Percentiles rank a stretch among this genome's conserved stretches.
These are phyloP conservation scores for Aureobasidium pullulans DNA, from an alignment of 2,329 filamentous ascomycete genomes.

Conservation along the genomic window DNA sequence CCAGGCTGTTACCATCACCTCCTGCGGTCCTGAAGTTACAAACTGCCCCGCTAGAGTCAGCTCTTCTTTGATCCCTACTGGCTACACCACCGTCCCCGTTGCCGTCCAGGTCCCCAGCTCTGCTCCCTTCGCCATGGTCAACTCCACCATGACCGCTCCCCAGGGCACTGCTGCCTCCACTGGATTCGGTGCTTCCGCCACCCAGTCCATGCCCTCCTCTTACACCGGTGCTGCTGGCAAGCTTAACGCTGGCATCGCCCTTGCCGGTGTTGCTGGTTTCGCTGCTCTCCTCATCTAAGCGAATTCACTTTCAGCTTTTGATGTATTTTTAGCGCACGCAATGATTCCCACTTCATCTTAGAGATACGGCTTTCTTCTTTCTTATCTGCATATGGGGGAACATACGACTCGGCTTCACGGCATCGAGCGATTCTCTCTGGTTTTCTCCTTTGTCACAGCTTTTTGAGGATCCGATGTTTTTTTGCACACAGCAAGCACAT, in stretches of 20 bases:
- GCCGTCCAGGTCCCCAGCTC: not conserved
- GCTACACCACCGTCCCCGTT: constrained; percentile 10
- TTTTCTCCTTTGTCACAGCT: not conserved
- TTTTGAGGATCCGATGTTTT: not conserved
- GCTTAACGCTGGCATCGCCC: constrained; percentile 16
- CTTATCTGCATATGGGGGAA: not conserved
- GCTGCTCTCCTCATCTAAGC: constrained; percentile 19
- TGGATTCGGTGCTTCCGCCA: constrained; percentile 14
- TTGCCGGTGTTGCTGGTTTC: constrained; percentile 18
- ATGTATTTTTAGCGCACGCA: constrained; percentile 1
- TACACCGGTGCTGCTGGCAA: constrained; percentile 18
- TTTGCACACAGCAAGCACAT: constrained; percentile 3
- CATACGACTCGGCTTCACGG: not conserved
- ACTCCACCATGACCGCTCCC: constrained; percentile 6
- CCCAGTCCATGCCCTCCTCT: not conserved
- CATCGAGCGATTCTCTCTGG: not conserved
- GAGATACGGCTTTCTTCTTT: not conserved
- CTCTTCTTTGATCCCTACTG: not conserved
- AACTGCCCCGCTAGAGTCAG: constrained; percentile 24
- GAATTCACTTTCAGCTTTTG: not conserved
- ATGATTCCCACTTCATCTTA: not conserved
- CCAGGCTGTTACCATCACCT: constrained; percentile 31
- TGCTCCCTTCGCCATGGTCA: constrained; percentile 10
- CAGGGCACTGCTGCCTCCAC: constrained; percentile 11
- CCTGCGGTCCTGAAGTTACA: constrained; percentile 29